phyloP scores from a whole-genome alignment of 2,329 filamentous ascomycete species.

The Allantophomopsis lycopodina region DNA sequence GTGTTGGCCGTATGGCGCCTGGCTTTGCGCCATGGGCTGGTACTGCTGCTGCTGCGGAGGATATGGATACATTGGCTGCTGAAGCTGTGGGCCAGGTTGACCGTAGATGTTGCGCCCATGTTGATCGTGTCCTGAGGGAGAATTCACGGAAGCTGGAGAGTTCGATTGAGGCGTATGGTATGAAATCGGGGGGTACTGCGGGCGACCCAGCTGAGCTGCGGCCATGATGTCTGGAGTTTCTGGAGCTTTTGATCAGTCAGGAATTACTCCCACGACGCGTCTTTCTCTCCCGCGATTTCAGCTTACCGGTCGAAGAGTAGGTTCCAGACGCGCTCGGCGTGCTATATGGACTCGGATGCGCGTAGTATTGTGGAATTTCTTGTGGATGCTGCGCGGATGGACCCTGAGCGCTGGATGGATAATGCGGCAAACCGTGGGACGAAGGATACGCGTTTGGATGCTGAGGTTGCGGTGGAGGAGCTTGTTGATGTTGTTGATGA shows the following conservation, averaged over 20 bases:
- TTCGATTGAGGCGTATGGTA: slow-evolving; percentile 95
- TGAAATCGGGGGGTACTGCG: slow-evolving; percentile 68
- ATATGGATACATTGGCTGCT: slow-evolving; percentile 69
- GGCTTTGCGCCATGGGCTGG: slow-evolving; percentile 47
- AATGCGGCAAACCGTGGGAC: slow-evolving; percentile 52
- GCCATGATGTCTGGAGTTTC: slow-evolving; percentile 56
- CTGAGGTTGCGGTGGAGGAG: slow-evolving; percentile 38
- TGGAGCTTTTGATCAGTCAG: slow-evolving; percentile 17
- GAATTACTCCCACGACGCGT: slow-evolving; percentile 4
- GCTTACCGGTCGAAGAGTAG: slow-evolving; percentile 78
- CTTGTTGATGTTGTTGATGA: slow-evolving; percentile 52
- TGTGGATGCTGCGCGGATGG: slow-evolving; percentile 44
- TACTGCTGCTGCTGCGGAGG: slow-evolving; percentile 43
- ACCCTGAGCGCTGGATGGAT: slow-evolving; percentile 52
- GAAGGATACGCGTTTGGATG: slow-evolving; percentile 57
- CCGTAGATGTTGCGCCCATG: slow-evolving; percentile 73
- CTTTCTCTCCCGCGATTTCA: slow-evolving; percentile 2
- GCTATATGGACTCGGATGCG: slow-evolving; percentile 72
- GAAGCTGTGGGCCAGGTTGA: slow-evolving; percentile 64
- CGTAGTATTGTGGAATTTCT: slow-evolving; percentile 68
- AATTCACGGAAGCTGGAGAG: slow-evolving; percentile 86
- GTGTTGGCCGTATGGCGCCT: slow-evolving; percentile 48
- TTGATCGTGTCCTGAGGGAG: slow-evolving; percentile 77
- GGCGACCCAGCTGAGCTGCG: slow-evolving; percentile 51
- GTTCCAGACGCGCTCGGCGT: slow-evolving; percentile 68